Percentiles rank a stretch among this genome's conserved stretches.
These are phyloP conservation scores for Pseudozyma hubeiensis DNA, from an alignment of 1,284 basidiomycete genomes.

Conservation along the genomic window DNA sequence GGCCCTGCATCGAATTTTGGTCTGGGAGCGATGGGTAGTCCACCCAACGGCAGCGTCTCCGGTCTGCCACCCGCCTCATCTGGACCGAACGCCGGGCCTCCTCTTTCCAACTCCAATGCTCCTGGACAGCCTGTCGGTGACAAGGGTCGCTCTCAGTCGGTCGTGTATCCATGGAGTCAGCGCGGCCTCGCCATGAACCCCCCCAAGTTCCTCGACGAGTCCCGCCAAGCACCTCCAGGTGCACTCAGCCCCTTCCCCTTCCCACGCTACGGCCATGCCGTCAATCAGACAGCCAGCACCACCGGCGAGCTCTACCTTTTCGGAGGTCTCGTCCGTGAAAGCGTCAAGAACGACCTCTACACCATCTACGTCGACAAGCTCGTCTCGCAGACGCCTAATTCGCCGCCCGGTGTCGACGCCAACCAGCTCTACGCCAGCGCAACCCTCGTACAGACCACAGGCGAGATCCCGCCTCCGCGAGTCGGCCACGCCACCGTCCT, in stretches of 20 bases:
- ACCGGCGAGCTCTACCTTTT: constrained; percentile 94
- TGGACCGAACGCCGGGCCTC: constrained; percentile 33
- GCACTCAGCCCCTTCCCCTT: constrained; percentile 76
- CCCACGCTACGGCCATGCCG: constrained; percentile 94
- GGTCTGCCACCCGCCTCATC: constrained; percentile 52
- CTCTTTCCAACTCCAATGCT: constrained; percentile 17
- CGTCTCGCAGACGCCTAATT: constrained; percentile 77
- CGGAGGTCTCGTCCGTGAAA: constrained; percentile 92
- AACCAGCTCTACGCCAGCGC: constrained; percentile 72
- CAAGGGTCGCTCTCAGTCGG: constrained; percentile 40
- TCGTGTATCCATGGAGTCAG: constrained; percentile 68
- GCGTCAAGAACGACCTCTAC: constrained; percentile 93
- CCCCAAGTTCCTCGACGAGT: constrained; percentile 66
- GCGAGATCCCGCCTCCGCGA: constrained; percentile 87
- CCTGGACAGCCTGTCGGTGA: constrained; percentile 15
- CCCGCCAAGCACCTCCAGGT: constrained; percentile 63
- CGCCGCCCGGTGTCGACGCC: constrained; percentile 71
- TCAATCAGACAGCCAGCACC: constrained; percentile 81
- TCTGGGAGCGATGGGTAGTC: constrained; percentile 28
- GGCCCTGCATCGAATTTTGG: constrained; percentile 23
- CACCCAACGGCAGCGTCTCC: constrained; percentile 32
- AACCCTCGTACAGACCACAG: constrained; percentile 75
- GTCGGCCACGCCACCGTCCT: constrained; percentile 96
- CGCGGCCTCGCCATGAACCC: constrained; percentile 65
- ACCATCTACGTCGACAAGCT: constrained; percentile 61